These are phyloP conservation scores for Albophoma yamanashiensis DNA, from an alignment of 2,329 filamentous ascomycete species.

Conservation along the genomic window DNA sequence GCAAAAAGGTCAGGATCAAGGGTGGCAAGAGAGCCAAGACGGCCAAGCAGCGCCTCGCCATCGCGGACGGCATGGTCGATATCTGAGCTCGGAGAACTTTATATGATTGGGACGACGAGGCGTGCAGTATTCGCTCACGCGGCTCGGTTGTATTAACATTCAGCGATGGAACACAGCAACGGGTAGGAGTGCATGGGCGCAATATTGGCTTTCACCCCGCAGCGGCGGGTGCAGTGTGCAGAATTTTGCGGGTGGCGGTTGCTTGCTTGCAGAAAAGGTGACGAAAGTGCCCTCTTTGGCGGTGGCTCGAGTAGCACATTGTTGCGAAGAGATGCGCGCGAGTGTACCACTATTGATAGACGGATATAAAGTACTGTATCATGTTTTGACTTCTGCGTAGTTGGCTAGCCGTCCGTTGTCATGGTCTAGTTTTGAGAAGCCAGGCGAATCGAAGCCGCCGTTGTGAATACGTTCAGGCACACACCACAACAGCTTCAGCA, in stretches of 20 bases:
- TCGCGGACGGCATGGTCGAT: slow-evolving; percentile 47
- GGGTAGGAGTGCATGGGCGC: slow-evolving; percentile 1
- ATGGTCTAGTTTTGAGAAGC: background rate
- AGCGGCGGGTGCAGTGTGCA: background rate
- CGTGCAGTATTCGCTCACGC: background rate
- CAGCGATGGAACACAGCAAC: background rate
- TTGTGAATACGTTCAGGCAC: too few species aligned
- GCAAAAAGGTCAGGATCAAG: slow-evolving; percentile 50
- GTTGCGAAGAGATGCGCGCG: background rate
- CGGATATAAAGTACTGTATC: background rate
- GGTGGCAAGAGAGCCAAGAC: slow-evolving; percentile 50
- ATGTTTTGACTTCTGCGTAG: background rate
- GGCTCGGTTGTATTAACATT: slow-evolving; percentile 3
- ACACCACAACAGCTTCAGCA: too few species aligned
- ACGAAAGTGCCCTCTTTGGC: background rate
- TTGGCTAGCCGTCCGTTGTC: background rate
- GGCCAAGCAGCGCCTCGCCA: slow-evolving; percentile 56
- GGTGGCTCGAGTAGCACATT: background rate
- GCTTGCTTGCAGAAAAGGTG: background rate
- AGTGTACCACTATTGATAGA: background rate
- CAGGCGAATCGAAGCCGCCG: background rate
- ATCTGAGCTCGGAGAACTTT: slow-evolving; percentile 6
- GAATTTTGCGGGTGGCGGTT: background rate
- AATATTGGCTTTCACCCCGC: background rate
- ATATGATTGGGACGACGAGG: background rate